These are phyloP conservation scores for Fusarium redolens DNA, from an alignment of 2,329 filamentous ascomycete species.

Conservation along the genomic window DNA sequence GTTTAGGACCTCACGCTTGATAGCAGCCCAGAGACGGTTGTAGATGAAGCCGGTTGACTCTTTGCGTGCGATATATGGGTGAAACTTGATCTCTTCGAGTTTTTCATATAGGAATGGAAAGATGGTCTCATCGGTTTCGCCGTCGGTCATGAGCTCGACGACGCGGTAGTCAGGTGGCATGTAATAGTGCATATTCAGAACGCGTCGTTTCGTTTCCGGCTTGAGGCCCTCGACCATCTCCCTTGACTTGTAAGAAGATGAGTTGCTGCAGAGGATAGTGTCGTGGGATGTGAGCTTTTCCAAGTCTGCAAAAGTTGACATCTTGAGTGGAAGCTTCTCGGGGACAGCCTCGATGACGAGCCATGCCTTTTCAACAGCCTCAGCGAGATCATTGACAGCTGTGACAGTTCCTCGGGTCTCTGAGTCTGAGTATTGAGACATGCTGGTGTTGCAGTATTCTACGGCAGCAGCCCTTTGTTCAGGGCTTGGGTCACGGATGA, in stretches of 20 bases:
- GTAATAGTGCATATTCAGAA: slow-evolving; percentile 22
- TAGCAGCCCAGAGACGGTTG: slow-evolving; percentile 11
- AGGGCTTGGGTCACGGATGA: slow-evolving; percentile 5
- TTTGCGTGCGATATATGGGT: background rate
- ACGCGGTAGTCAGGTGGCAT: slow-evolving; percentile 2
- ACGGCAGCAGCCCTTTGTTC: slow-evolving; percentile 6
- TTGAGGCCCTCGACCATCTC: background rate
- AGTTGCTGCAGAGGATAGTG: slow-evolving; percentile 4
- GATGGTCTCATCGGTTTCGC: background rate
- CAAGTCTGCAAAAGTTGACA: slow-evolving; percentile 11
- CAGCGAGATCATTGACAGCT: background rate
- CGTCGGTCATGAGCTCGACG: slow-evolving; percentile 16
- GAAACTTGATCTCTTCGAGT: background rate
- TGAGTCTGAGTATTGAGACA: background rate
- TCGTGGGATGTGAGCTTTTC: background rate
- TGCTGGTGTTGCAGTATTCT: slow-evolving; percentile 5
- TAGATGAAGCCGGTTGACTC: slow-evolving; percentile 22
- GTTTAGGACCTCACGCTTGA: slow-evolving; percentile 1
- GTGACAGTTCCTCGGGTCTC: background rate
- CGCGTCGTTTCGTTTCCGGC: background rate
- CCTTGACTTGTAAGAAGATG: slow-evolving; percentile 10
- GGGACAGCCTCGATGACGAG: slow-evolving; percentile 18
- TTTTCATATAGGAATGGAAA: background rate
- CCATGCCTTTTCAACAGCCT: slow-evolving; percentile 4
- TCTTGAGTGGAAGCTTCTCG: slow-evolving; percentile 6